phyloP scores from a whole-genome alignment of 495 filamentous ascomycete species.

The Hypomontagnella monticulosa region DNA sequence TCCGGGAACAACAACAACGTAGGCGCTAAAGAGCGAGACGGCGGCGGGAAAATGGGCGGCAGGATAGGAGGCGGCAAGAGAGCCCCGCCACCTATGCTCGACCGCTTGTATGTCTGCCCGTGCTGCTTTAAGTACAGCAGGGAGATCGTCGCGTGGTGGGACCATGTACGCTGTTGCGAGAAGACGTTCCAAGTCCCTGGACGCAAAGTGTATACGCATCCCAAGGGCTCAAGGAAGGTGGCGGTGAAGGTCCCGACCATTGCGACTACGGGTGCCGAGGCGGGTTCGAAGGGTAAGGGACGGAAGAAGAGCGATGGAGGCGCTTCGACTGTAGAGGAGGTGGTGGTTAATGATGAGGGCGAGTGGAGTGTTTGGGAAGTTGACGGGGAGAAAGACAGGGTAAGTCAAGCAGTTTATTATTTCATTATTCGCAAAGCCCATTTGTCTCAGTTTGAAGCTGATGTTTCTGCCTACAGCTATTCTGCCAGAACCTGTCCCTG shows the following conservation, averaged over 20 bases:
- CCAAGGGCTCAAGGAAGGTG: constrained; percentile 48
- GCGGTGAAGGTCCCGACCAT: constrained; percentile 41
- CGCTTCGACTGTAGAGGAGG: constrained; percentile 57
- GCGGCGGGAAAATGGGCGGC: constrained; percentile 25
- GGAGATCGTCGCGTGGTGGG: constrained; percentile 68
- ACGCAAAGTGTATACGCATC: constrained; percentile 60
- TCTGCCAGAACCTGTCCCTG: constrained; percentile 92
- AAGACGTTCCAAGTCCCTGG: constrained; percentile 52
- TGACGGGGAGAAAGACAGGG: constrained; percentile 84
- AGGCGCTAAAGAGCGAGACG: constrained; percentile 39
- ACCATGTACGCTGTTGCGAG: constrained; percentile 57
- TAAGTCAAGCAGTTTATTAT: constrained; percentile 47
- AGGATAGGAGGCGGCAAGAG: constrained; percentile 50
- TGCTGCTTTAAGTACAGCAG: constrained; percentile 93
- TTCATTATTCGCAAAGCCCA: neutral
- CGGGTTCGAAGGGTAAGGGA: constrained; percentile 49
- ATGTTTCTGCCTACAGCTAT: constrained; percentile 66
- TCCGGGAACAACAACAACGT: constrained; percentile 27
- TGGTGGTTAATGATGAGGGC: constrained; percentile 64
- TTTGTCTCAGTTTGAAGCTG: constrained; percentile 20
- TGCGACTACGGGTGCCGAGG: neutral
- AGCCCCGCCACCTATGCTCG: constrained; percentile 54
- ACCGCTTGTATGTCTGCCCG: constrained; percentile 84
- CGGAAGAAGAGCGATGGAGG: constrained; percentile 50
- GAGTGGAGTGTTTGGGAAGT: constrained; percentile 83